Conservation (phyloP, 768 basidiomycete genomes). For the Lyophyllum decastes region DNA sequence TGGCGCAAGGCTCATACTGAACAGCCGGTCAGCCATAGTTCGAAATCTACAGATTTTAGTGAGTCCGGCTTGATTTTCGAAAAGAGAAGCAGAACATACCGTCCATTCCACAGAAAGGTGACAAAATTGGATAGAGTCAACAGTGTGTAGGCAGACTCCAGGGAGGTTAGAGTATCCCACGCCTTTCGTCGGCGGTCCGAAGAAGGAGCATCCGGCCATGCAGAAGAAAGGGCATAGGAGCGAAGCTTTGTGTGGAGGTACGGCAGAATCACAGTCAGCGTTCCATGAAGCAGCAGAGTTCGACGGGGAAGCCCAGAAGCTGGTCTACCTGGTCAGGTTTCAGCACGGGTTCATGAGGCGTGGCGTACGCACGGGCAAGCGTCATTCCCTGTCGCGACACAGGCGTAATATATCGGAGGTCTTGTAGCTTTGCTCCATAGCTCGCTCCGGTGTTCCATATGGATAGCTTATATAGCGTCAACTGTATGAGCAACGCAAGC, state of each 20-base stretch:
- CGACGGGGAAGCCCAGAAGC: conserved; percentile 68
- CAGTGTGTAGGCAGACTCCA: conserved; percentile 68
- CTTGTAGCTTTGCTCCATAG: conserved; percentile 85
- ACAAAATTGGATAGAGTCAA: conserved; percentile 76
- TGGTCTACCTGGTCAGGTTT: conserved; percentile 26
- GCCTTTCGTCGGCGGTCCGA: conserved; percentile 71
- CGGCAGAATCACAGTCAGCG: conserved; percentile 72
- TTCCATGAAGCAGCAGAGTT: conserved; percentile 64
- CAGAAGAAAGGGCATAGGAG: conserved; percentile 71
- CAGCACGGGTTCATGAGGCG: conserved; percentile 4
- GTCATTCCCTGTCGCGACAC: conserved; percentile 15
- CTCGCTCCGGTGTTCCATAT: conserved; percentile 80
- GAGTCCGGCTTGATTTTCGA: neutral
- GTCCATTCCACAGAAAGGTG: conserved; percentile 83
- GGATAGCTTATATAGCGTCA: conserved; percentile 79
- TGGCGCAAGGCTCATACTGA: conserved; percentile 75
- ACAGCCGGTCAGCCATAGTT: conserved; percentile 76
- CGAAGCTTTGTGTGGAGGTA: conserved; percentile 80
- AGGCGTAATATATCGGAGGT: conserved; percentile 58
- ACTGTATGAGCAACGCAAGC: conserved; percentile 65
- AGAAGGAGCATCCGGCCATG: conserved; percentile 91
- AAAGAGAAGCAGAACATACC: conserved; percentile 38
- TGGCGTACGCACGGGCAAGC: conserved; percentile 37
- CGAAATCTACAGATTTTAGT: conserved; percentile 63
- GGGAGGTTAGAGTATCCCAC: conserved; percentile 67